Base-by-base conservation (phyloP, 257 asterid species). In the Vinca minor region DNA sequence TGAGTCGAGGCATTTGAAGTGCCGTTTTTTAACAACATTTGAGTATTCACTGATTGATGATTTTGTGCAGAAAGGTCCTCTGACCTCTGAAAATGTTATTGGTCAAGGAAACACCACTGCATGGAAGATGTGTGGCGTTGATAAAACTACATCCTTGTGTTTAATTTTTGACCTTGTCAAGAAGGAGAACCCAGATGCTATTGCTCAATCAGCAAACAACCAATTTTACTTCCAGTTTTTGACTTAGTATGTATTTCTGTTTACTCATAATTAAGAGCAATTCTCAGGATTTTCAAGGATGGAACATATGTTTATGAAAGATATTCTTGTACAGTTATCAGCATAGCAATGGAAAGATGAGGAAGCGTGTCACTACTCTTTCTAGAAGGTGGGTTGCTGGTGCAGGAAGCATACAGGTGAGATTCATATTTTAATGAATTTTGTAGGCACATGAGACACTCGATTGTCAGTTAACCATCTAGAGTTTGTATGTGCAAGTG, bases 301-400 rank as follows among this genome's bases (percentile, higher is more conserved):
- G 42, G 61, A 71, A 77, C 26, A 54, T 73, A 62, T 76, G 68
- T 76, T 73, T 36, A 64, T 66, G 31, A 36, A 53, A 65, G 34
- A 71, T 63, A 54, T 77, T 73, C 12, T 63, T 81, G 61, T 76
- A 71, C 88, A 89, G 98, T 77, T 93, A 89, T 78, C 97, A 87
- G 85, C 96, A 93, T 74, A 74, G 82, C 69, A 89, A 80, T 70
- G 98, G 97, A 64, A 84, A 81, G 62, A 93, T 87, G 97, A 87
- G 97, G 77, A 84, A 82, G 41, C 95, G 98, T 74, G 94, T 81
- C 53, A 93, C 97, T 53, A 87, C 97, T 65, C 84, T 93, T 68
- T 87, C 98, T 64, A 83, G 97, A 80, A 81, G 96, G 77, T 93
- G 98, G 98, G 91, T 93, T 77, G 85, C 97, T 71, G 98, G 98